Percentiles rank a stretch among this genome's conserved stretches.
phyloP scores from a whole-genome alignment of 495 filamentous ascomycete genomes.

The Penicillium mononematosum region DNA sequence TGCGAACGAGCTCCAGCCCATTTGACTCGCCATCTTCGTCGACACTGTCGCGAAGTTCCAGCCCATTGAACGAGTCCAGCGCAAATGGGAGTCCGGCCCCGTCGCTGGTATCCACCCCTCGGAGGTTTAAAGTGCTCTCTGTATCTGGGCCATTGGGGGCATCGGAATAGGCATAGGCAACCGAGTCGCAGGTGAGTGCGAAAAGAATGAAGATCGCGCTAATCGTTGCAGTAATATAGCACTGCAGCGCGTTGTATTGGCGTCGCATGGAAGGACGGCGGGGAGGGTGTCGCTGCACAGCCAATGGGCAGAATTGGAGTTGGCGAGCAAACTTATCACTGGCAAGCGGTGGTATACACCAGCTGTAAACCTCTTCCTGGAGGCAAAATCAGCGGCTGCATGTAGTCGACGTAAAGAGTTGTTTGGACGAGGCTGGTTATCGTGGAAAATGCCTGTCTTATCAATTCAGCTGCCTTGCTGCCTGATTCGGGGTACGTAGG shows the following conservation, averaged over 20 bases:
- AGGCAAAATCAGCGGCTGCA: conserved; percentile 17
- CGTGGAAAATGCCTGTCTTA: conserved; percentile 20
- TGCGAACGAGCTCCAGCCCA: conserved; percentile 63
- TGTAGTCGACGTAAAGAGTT: conserved; percentile 12
- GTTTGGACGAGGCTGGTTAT: conserved; percentile 15
- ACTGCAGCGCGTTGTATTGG: conserved; percentile 63
- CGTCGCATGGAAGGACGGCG: conserved; percentile 52
- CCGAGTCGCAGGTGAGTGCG: conserved; percentile 49
- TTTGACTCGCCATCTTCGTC: conserved; percentile 37
- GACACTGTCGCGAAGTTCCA: conserved; percentile 29
- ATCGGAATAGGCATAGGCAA: conserved; percentile 62
- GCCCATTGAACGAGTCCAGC: conserved; percentile 37
- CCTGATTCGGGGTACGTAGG: neutral
- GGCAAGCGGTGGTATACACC: conserved; percentile 13
- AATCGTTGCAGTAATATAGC: conserved; percentile 64
- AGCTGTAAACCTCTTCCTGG: conserved; percentile 17
- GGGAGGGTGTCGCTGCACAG: conserved; percentile 10
- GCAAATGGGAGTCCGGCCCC: conserved; percentile 28
- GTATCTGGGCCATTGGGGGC: conserved; percentile 40
- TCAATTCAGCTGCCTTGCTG: conserved; percentile 10
- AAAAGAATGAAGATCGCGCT: conserved; percentile 52
- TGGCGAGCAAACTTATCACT: conserved; percentile 1
- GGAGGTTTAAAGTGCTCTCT: conserved; percentile 43
- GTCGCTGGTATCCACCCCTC: conserved; percentile 22
- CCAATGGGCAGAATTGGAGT: conserved; percentile 16